Percentiles rank a stretch among this genome's conserved stretches.
Evolutionary conservation across 2,329 filamentous ascomycete species (phyloP).

Genomic region (Epichloe sp.): DNA sequence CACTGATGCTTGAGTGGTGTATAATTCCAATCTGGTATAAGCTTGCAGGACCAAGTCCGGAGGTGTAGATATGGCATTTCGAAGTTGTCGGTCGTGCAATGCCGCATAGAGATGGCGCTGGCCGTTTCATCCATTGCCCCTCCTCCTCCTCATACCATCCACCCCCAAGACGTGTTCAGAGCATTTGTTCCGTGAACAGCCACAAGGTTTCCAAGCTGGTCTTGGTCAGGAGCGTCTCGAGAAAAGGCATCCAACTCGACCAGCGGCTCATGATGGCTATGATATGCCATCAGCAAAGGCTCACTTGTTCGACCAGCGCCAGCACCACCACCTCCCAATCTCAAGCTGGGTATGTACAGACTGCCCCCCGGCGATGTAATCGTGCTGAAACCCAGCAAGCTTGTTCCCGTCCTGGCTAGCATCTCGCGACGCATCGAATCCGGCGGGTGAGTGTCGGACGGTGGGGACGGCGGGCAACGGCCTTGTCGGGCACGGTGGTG

Average conservation of each 20-base stretch:
- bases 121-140: too few species aligned
- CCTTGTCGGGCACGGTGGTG: background rate
- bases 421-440: background rate
- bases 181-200: constrained; percentile 7
- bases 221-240: background rate
- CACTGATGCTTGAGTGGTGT: background rate
- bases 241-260: constrained; percentile 1
- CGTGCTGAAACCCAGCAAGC: background rate
- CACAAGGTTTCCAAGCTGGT: background rate
- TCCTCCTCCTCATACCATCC: constrained; percentile 7
- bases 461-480: background rate
- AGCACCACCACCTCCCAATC: background rate
- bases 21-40: background rate
- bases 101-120: too few species aligned
- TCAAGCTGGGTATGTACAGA: background rate
- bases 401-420: background rate
- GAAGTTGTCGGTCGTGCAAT: too few species aligned
- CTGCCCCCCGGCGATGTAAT: background rate
- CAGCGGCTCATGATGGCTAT: background rate
- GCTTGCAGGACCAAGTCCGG: background rate
- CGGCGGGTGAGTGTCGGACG: background rate
- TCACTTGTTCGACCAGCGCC: background rate
- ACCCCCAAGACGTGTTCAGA: constrained; percentile 10
- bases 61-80: too few species aligned
- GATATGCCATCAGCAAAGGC: background rate